Conservation (phyloP, 1,139 yeast species). For the Candida tropicalis region DNA sequence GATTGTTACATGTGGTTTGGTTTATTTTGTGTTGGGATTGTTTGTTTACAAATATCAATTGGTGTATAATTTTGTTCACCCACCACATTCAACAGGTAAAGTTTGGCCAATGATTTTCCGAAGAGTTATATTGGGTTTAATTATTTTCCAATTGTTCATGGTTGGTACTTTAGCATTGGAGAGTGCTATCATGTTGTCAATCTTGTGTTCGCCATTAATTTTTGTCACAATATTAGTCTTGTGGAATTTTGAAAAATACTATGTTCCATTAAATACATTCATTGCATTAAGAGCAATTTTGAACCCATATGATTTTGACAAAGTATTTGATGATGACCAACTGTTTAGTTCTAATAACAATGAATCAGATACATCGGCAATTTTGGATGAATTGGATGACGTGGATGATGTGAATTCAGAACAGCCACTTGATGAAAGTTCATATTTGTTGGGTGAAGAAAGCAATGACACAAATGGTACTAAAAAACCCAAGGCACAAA, state of each 20-base stretch:
- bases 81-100: conserved; percentile 72
- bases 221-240: conserved; percentile 50
- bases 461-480: background rate
- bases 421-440: conserved; percentile 29
- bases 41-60: conserved; percentile 70
- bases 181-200: conserved; percentile 56
- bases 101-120: conserved; percentile 72
- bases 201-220: conserved; percentile 54
- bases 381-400: conserved; percentile 8
- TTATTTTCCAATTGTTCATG: conserved; percentile 66
- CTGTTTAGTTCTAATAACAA: conserved; percentile 12
- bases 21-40: conserved; percentile 61
- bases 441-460: conserved; percentile 23
- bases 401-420: conserved; percentile 1
- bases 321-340: conserved; percentile 42
- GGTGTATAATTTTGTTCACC: conserved; percentile 67
- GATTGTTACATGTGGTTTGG: conserved; percentile 62
- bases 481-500: conserved; percentile 9
- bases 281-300: conserved; percentile 67
- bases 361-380: conserved; percentile 10
- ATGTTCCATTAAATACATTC: conserved; percentile 59
- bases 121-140: conserved; percentile 60
- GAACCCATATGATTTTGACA: conserved; percentile 43
- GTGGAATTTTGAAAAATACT: conserved; percentile 62
- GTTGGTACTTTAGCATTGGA: conserved; percentile 70